Percentiles rank a stretch among this genome's conserved stretches.
Conservation (phyloP, 23 red algal species). For the Gracilariopsis chorda region DNA sequence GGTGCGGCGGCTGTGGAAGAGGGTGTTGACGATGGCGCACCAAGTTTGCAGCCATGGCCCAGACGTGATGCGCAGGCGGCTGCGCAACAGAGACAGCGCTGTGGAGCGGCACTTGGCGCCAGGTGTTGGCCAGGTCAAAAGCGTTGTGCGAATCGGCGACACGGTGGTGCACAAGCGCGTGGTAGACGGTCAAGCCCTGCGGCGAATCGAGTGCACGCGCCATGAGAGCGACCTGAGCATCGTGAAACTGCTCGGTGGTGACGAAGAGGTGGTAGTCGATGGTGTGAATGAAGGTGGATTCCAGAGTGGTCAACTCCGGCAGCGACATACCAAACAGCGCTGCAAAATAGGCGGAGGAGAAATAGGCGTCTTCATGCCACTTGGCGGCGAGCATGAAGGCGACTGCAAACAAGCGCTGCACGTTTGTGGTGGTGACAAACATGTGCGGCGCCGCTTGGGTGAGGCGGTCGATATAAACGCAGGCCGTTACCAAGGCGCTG, state of each 20-base stretch:
- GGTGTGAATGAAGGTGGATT: background rate
- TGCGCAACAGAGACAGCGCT: too few species aligned
- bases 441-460: background rate
- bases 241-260: slow-evolving; percentile 2
- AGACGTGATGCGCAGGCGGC: background rate
- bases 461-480: slow-evolving; percentile 23
- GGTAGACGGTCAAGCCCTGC: background rate
- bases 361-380: slow-evolving; percentile 19
- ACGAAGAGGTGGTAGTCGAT: slow-evolving; percentile 26
- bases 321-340: background rate
- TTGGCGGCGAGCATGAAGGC: slow-evolving; percentile 32
- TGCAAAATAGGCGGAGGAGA: background rate
- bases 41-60: background rate
- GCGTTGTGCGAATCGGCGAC: slow-evolving; percentile 3
- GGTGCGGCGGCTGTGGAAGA: too few species aligned
- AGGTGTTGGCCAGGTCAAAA: slow-evolving; percentile 7
- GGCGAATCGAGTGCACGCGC: background rate
- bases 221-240: slow-evolving; percentile 16
- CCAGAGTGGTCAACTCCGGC: background rate
- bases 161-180: background rate
- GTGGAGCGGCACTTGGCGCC: background rate
- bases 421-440: slow-evolving; percentile 8
- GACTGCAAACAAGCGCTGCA: background rate
- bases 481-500: background rate
- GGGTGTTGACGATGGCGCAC: background rate